Evolutionary conservation across 352 stramenopile species (phyloP).

Genomic region (Globisporangium camurandrum): DNA sequence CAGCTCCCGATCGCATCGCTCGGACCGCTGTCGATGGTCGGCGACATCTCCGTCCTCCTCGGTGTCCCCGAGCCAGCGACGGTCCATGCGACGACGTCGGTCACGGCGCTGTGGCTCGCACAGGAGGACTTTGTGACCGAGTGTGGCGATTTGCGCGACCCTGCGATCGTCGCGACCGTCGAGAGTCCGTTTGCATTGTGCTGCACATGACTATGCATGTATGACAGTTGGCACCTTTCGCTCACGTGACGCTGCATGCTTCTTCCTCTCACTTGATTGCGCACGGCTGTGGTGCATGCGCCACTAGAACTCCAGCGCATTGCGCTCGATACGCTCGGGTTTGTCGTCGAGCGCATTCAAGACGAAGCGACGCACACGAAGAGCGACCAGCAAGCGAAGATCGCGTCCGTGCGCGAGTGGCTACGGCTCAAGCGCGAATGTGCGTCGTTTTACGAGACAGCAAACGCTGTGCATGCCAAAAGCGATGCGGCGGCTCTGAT

Average conservation of each 20-base stretch:
- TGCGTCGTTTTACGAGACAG: too few species aligned
- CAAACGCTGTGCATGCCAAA: too few species aligned
- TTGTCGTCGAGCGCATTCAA: slow-evolving; percentile 41
- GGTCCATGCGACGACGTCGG: slow-evolving; percentile 24
- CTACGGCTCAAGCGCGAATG: slow-evolving; percentile 19
- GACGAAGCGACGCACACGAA: slow-evolving; percentile 34
- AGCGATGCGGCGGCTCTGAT: neutral
- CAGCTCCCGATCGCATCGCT: slow-evolving; percentile 29
- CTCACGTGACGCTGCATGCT: too few species aligned
- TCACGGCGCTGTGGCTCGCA: slow-evolving; percentile 23
- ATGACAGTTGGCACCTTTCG: too few species aligned
- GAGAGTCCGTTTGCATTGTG: slow-evolving; percentile 13
- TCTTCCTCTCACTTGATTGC: neutral
- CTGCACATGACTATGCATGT: too few species aligned
- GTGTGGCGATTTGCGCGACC: slow-evolving; percentile 27
- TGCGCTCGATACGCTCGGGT: slow-evolving; percentile 41
- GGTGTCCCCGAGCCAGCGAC: slow-evolving; percentile 27
- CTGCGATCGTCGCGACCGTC: slow-evolving; percentile 14
- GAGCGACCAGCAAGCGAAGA: slow-evolving; percentile 29
- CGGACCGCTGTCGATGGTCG: slow-evolving; percentile 24
- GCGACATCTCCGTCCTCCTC: slow-evolving; percentile 32
- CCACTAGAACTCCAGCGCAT: slow-evolving; percentile 30
- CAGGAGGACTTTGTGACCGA: slow-evolving; percentile 35
- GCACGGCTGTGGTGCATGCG: neutral
- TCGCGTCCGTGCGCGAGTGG: slow-evolving; percentile 19